Evolutionary conservation across 805 yeast species (phyloP), one percentile per base, ranked within the genome.

Genomic region (Barnettozyma siamensis): DNA sequence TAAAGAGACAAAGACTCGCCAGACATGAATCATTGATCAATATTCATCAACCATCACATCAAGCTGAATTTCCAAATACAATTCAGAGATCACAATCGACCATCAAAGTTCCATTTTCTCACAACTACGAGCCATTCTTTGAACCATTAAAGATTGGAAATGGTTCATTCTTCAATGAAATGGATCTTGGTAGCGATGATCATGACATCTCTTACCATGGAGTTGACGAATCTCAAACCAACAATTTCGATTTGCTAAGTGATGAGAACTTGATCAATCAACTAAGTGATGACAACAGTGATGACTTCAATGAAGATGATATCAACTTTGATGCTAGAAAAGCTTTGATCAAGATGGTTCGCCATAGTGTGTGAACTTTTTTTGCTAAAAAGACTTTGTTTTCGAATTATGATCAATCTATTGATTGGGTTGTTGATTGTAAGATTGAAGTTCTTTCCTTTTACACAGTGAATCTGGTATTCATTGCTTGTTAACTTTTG

Each of bases 321-420:
- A 35, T 40, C 31, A 49, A 35, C n/a, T 47, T 32, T 41, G 61
- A 57, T 43, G 61, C 61, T 9, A 57, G 61, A 53, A 55, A 39
- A 13, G 61, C 61, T 3, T 38, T 57, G 44, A 48, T 56, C 23
- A 54, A 53, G 37, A 49, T 53, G 51, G 44, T 56, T 30, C 56
- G 60, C 41, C 56, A 54, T 13, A 53, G 55, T 37, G 44, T 51
- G 13, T 54, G 38, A 46, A 8, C n/a, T 26, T 26, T 19, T 27
- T 12, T 30, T 30, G 33, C 15, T 30, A n/a, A n/a, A n/a, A n/a
- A n/a, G n/a, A n/a, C n/a, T n/a, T n/a, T n/a, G n/a, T n/a, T n/a
- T n/a, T n/a, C n/a, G n/a, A n/a, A n/a, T n/a, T n/a, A n/a, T n/a
- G n/a, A n/a, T n/a, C n/a, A n/a, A n/a, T n/a, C n/a, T n/a, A n/a